Evolutionary conservation across 2,329 filamentous ascomycete species (phyloP).

Genomic region (Aspergillus sp.): DNA sequence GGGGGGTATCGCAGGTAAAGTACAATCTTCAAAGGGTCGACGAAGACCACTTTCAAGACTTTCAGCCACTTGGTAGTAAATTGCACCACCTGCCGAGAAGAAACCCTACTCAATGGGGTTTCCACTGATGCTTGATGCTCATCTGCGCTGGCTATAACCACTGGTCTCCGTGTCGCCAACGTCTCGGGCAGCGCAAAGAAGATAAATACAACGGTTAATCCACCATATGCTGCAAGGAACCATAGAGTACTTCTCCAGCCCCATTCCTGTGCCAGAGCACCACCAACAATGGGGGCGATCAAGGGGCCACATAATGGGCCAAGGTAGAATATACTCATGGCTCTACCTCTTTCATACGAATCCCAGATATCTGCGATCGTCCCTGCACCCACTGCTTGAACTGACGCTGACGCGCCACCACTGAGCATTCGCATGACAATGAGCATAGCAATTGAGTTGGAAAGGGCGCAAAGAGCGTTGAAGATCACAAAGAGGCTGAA

Average conservation of each 20-base stretch:
- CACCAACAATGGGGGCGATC: constrained; percentile 68
- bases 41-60: constrained; percentile 52
- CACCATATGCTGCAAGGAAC: constrained; percentile 66
- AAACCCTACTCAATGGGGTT: constrained; percentile 43
- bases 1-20: constrained; percentile 65
- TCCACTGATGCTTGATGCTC: constrained; percentile 15
- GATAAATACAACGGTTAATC: constrained; percentile 32
- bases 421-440: constrained; percentile 65
- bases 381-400: constrained; percentile 74
- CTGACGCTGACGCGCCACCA: constrained; percentile 69
- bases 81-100: constrained; percentile 55
- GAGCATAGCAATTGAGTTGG: constrained; percentile 64
- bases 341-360: constrained; percentile 58
- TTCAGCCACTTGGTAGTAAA: constrained; percentile 47
- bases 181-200: constrained; percentile 41
- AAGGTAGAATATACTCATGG: constrained; percentile 79
- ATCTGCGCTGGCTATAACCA: constrained; percentile 19
- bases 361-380: constrained; percentile 80
- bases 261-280: constrained; percentile 58
- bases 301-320: constrained; percentile 69
- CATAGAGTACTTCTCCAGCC: constrained; percentile 72
- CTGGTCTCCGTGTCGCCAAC: constrained; percentile 21
- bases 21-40: constrained; percentile 66
- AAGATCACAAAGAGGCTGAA: constrained; percentile 66
- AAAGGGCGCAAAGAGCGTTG: constrained; percentile 60